phyloP scores from a whole-genome alignment of 768 basidiomycete species.

The Tricholoma saponaceum region DNA sequence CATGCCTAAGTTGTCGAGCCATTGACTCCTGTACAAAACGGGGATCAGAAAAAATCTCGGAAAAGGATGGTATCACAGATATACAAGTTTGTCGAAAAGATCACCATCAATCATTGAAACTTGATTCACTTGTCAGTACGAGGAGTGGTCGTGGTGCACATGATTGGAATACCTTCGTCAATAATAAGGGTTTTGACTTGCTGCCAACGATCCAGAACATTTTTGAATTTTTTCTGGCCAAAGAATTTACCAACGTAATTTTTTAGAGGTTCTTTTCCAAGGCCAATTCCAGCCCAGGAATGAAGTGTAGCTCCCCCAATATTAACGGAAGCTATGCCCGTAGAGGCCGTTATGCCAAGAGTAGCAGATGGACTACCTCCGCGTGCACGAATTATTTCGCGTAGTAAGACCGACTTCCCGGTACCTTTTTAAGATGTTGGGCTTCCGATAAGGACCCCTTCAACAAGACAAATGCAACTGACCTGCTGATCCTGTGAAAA shows the following conservation, averaged over 20 bases:
- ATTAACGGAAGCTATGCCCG: conserved; percentile 77
- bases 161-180: conserved; percentile 65
- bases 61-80: conserved; percentile 3
- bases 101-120: conserved; percentile 88
- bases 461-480: background rate
- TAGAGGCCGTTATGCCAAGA: conserved; percentile 78
- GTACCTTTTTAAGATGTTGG: background rate
- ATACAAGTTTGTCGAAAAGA: conserved; percentile 78
- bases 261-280: conserved; percentile 57
- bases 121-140: conserved; percentile 22
- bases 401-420: conserved; percentile 79
- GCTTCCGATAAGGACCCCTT: background rate
- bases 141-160: background rate
- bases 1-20: conserved; percentile 52
- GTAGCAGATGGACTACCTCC: conserved; percentile 19
- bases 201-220: conserved; percentile 59
- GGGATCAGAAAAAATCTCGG: conserved; percentile 4
- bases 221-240: conserved; percentile 31
- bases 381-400: conserved; percentile 62
- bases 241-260: conserved; percentile 52
- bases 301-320: conserved; percentile 82
- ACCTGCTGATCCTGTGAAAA: conserved; percentile 89
- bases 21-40: conserved; percentile 53
- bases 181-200: conserved; percentile 65
- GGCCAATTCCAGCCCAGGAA: conserved; percentile 77